These are phyloP conservation scores for Funneliformis caledonium DNA, from an alignment of 371 early-diverging fungal species.

Conservation along the genomic window DNA sequence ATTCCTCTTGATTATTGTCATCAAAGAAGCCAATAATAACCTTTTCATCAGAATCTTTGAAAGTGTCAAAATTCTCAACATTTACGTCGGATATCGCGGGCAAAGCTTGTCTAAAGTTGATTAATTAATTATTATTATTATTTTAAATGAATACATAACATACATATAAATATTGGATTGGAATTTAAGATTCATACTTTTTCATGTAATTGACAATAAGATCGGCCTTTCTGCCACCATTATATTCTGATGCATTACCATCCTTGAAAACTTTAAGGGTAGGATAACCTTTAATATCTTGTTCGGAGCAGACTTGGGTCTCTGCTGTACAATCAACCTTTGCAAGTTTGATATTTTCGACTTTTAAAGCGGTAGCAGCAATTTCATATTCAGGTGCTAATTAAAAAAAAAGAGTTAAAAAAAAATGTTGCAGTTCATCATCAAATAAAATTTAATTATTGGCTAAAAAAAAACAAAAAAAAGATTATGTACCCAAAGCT, in stretches of 20 bases:
- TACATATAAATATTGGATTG: background rate
- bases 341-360: constrained; percentile 72
- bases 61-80: constrained; percentile 69
- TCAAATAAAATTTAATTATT: background rate
- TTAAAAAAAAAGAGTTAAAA: background rate
- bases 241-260: constrained; percentile 73
- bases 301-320: constrained; percentile 77
- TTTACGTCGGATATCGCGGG: constrained; percentile 78
- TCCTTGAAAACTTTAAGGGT: constrained; percentile 88
- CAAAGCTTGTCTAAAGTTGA: constrained; percentile 61
- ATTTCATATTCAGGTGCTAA: constrained; percentile 90
- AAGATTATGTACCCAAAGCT: constrained; percentile 60
- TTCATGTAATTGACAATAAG: constrained; percentile 89
- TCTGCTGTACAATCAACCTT: constrained; percentile 96
- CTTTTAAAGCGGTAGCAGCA: constrained; percentile 84
- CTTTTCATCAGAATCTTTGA: constrained; percentile 81
- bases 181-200: constrained; percentile 64
- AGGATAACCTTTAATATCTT: constrained; percentile 89
- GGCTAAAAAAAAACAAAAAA: background rate
- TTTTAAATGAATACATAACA: background rate
- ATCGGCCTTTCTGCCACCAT: constrained; percentile 82
- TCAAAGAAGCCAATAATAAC: constrained; percentile 84
- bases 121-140: constrained; percentile 18
- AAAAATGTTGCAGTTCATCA: background rate
- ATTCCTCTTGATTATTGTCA: constrained; percentile 60